Conservation (phyloP, 1,284 basidiomycete species). For the Cutaneotrichosporon cavernicola region DNA sequence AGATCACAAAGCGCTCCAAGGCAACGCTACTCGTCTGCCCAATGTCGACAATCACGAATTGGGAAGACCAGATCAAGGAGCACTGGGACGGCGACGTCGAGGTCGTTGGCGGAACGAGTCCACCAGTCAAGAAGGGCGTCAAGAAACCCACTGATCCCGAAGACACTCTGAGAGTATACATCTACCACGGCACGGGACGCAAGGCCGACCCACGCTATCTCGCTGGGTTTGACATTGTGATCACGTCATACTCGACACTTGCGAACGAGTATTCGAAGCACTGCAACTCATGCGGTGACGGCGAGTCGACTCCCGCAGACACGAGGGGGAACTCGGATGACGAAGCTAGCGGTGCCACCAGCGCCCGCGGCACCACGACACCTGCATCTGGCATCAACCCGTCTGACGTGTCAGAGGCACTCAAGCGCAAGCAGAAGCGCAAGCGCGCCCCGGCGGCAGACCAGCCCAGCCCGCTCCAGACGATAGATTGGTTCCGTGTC, state of each 20-base stretch:
- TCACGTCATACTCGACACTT: slow-evolving; percentile 94
- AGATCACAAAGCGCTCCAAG: slow-evolving; percentile 75
- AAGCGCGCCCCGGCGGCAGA: slow-evolving; percentile 54
- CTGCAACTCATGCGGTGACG: slow-evolving; percentile 61
- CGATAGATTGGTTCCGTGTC: slow-evolving; percentile 94
- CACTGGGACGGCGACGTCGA: slow-evolving; percentile 85
- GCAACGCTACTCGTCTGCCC: slow-evolving; percentile 97
- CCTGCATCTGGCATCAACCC: slow-evolving; percentile 65
- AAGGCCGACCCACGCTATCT: slow-evolving; percentile 78
- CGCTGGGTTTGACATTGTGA: slow-evolving; percentile 92
- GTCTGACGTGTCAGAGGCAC: slow-evolving; percentile 47
- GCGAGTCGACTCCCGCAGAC: slow-evolving; percentile 39
- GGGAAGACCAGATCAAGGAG: slow-evolving; percentile 97
- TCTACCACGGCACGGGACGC: slow-evolving; percentile 93
- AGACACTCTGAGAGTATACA: slow-evolving; percentile 70
- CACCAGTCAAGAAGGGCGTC: slow-evolving; percentile 27
- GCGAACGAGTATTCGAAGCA: slow-evolving; percentile 95
- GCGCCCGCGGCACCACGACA: slow-evolving; percentile 2
- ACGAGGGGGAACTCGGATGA: slow-evolving; percentile 44
- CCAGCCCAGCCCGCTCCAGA: slow-evolving; percentile 82
- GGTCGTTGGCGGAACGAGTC: slow-evolving; percentile 63
- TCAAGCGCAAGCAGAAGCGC: slow-evolving; percentile 59
- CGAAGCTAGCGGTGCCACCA: slow-evolving; percentile 28
- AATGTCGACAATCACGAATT: slow-evolving; percentile 93
- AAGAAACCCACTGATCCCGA: slow-evolving; percentile 32